A percentile compares a stretch with the other conserved stretches of the same genome.
Evolutionary conservation across 257 asterid genomes (phyloP).

Genomic region (Solanum appendiculatum): DNA sequence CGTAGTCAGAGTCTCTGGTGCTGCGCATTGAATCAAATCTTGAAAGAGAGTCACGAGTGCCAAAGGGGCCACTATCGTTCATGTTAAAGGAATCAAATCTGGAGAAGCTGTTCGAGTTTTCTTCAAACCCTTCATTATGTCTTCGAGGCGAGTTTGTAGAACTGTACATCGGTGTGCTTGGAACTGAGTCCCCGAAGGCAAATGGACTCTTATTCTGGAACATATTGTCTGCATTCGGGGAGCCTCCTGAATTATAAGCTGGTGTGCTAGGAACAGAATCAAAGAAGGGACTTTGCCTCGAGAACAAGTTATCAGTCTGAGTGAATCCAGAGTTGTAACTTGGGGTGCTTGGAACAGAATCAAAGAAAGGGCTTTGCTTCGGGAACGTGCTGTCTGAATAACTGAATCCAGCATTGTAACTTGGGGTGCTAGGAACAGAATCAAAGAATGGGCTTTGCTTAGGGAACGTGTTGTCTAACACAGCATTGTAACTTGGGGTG

Average conservation of each 20-base stretch:
- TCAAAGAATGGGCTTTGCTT: slow-evolving; percentile 40
- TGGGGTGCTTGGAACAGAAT: slow-evolving; percentile 34
- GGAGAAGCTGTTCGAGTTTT: slow-evolving; percentile 40
- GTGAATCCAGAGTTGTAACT: slow-evolving; percentile 4
- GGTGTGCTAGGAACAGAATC: slow-evolving; percentile 75
- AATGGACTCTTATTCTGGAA: slow-evolving; percentile 40
- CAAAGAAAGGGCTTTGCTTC: slow-evolving; percentile 16
- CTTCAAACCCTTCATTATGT: slow-evolving; percentile 31
- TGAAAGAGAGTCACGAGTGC: slow-evolving; percentile 46
- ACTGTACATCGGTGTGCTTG: slow-evolving; percentile 77
- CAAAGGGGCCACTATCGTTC: slow-evolving; percentile 28
- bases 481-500: slow-evolving; percentile 47
- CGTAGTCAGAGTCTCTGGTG: slow-evolving; percentile 57
- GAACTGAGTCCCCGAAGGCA: slow-evolving; percentile 69
- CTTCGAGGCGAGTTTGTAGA: slow-evolving; percentile 54
- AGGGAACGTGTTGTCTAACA: slow-evolving; percentile 20
- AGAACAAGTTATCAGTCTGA: slow-evolving; percentile 9
- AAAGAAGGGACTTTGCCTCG: slow-evolving; percentile 39
- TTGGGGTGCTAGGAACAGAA: slow-evolving; percentile 63
- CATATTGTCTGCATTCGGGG: slow-evolving; percentile 34
- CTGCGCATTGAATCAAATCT: slow-evolving; percentile 75
- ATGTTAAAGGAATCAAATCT: slow-evolving; percentile 72
- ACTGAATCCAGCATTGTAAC: slow-evolving; percentile 21
- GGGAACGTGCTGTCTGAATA: slow-evolving; percentile 8
- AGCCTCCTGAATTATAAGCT: slow-evolving; percentile 6